Base-by-base conservation (phyloP, 805 yeast genomes). In the Pichia membranifaciens region DNA sequence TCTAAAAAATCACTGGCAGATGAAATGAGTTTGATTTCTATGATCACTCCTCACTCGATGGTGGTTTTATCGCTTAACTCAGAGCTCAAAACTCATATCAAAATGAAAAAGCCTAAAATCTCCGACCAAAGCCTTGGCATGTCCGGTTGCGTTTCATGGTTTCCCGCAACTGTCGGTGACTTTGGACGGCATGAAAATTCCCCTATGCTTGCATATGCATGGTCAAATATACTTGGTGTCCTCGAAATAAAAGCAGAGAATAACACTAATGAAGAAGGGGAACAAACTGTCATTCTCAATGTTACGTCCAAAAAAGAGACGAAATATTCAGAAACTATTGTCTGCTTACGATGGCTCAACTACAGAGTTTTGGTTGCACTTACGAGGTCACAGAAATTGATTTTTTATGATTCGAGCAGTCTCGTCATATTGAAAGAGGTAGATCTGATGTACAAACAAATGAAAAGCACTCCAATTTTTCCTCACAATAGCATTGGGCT, bases 201-300 rank as follows among this genome's bases (percentile, higher is more conserved):
- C 0, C 76, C 87, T 0, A 65, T 72, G 49, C 60, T 87, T 37
- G 90, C 85, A 0, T 85, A 81, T 53, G 71, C 85, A 34, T 84
- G 88, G 84, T 70, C 78, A n/a, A 79, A 81, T 49, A 68, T 71
- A 7, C 57, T 87, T 1, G 53, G 82, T 8, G 83, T 81, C 46
- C 61, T 82, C 2, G 51, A 44, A 21, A 12, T 51, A 62, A 60
- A 17, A 61, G 69, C 45, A 69, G 68, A 12, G 59, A 13, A 64
- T 0, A 47, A 58, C 6, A 51, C 44, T 6, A 60, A 62, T 48
- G 52, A 54, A 3, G 56, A 51, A 21, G 64, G 57, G 2, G 60
- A 54, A 10, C 52, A 57, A 21, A 49, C 60, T 9, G 43, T 54
- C 0, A 50, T 55, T 8, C 49, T 74, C 21, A 63, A 58, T 37